Percentiles rank a stretch among this genome's conserved stretches.
Conservation (phyloP, 331 rosid genomes). For the Cydonia oblonga region DNA sequence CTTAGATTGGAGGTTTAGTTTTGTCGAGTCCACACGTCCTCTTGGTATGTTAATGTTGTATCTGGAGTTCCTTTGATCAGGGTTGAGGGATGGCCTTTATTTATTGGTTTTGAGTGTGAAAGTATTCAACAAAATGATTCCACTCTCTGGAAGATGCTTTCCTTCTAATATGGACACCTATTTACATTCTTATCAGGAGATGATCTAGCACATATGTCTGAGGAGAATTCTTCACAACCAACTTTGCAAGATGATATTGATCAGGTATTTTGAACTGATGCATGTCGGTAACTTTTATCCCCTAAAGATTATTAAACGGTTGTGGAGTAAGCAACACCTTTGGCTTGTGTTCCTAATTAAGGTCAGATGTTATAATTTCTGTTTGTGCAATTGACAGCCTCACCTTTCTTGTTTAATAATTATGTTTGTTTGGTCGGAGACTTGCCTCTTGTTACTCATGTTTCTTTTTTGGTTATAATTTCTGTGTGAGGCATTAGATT, state of each 20-base stretch:
- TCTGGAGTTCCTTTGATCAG: conserved; percentile 1
- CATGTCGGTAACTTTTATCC: neutral
- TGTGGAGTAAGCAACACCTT: neutral
- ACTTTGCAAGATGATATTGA: conserved; percentile 27
- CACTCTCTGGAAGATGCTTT: neutral
- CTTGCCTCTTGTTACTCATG: neutral
- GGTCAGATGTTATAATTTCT: neutral
- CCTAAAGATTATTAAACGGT: too few species aligned
- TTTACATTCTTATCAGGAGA: conserved; percentile 20
- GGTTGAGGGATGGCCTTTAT: neutral
- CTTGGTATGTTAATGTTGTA: conserved; percentile 33
- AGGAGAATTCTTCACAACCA: conserved; percentile 16
- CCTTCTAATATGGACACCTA: neutral
- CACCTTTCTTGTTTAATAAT: neutral
- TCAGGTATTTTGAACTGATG: conserved; percentile 16
- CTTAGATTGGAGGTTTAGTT: conserved; percentile 28
- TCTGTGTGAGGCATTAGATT: neutral
- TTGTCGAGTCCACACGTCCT: conserved; percentile 20
- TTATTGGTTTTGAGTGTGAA: neutral
- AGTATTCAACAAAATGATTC: neutral
- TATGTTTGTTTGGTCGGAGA: neutral
- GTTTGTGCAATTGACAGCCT: neutral
- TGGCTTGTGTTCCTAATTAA: neutral
- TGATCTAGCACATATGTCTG: conserved; percentile 15
- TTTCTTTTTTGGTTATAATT: neutral